Conservation (phyloP, 129 eudicot species). For the Sambucus nigra region DNA sequence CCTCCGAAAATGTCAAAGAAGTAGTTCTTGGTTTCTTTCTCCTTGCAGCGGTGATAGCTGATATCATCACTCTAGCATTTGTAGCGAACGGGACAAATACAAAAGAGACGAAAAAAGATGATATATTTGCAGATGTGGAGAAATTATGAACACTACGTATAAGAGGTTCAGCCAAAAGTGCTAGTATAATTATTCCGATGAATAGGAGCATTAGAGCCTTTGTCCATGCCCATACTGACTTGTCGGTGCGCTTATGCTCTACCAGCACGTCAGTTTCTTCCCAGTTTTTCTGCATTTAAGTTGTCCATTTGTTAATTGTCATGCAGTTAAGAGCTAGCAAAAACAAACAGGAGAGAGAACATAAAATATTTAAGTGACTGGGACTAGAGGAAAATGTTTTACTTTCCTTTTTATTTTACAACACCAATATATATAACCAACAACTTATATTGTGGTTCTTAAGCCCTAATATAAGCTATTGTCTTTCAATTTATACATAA, state of each 20-base stretch:
- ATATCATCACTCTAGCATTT: conserved; percentile 48
- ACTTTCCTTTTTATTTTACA: too few species aligned
- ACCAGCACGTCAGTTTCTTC: conserved; percentile 19
- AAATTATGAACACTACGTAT: conserved; percentile 53
- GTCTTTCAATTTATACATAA: too few species aligned
- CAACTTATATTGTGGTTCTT: too few species aligned
- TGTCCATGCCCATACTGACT: conserved; percentile 35
- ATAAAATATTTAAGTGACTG: too few species aligned
- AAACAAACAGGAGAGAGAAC: too few species aligned
- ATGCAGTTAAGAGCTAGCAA: too few species aligned
- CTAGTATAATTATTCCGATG: conserved; percentile 42
- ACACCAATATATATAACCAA: too few species aligned
- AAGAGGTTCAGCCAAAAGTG: conserved; percentile 69
- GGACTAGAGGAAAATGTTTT: too few species aligned
- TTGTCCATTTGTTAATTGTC: too few species aligned
- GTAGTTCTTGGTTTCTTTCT: conserved; percentile 39
- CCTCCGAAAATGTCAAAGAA: conserved; percentile 81
- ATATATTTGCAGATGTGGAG: conserved; percentile 40
- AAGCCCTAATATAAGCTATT: too few species aligned
- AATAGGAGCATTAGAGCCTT: conserved; percentile 45
- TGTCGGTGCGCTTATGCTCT: conserved; percentile 27
- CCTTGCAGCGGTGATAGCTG: conserved; percentile 43
- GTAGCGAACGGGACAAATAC: conserved; percentile 64
- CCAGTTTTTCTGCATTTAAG: conserved; percentile 44
- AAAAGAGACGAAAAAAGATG: conserved; percentile 55